phyloP scores from a whole-genome alignment of 805 yeast genomes.

The Kurtzmaniella fragi region DNA sequence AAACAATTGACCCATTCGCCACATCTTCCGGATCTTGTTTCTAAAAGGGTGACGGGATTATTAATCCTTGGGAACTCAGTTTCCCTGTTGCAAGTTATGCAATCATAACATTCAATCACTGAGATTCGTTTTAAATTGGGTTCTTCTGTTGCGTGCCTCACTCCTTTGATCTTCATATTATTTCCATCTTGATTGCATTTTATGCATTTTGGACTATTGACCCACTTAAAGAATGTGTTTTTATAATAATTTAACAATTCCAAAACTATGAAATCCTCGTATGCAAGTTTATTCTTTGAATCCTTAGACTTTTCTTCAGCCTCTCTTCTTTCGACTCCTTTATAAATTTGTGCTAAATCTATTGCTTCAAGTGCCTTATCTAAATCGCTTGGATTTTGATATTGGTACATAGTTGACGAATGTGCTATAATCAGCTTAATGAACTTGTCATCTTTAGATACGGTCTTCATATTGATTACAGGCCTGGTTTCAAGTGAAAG shows the following conservation, averaged over 20 bases:
- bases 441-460: conserved; percentile 1
- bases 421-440: neutral
- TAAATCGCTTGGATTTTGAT: conserved; percentile 11
- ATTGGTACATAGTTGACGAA: conserved; percentile 6
- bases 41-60: conserved; percentile 56
- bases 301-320: conserved; percentile 12
- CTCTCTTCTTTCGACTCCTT: conserved; percentile 53
- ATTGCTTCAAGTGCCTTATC: conserved; percentile 60
- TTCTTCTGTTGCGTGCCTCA: conserved; percentile 27
- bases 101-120: conserved; percentile 59
- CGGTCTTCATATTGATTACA: too few relatives aligned
- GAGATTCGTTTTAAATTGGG: conserved; percentile 31
- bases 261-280: conserved; percentile 32
- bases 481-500: too few relatives aligned
- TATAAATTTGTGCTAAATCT: conserved; percentile 54
- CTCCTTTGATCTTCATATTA: conserved; percentile 35
- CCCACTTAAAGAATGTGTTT: conserved; percentile 78
- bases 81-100: conserved; percentile 42
- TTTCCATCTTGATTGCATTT: conserved; percentile 40
- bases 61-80: conserved; percentile 76
- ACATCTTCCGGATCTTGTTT: conserved; percentile 72
- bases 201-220: conserved; percentile 61
- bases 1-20: conserved; percentile 96
- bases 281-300: conserved; percentile 9
- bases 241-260: conserved; percentile 49